Conservation (phyloP, 2,329 filamentous ascomycete species). For the Ophiocordyceps camponoti-saundersi region DNA sequence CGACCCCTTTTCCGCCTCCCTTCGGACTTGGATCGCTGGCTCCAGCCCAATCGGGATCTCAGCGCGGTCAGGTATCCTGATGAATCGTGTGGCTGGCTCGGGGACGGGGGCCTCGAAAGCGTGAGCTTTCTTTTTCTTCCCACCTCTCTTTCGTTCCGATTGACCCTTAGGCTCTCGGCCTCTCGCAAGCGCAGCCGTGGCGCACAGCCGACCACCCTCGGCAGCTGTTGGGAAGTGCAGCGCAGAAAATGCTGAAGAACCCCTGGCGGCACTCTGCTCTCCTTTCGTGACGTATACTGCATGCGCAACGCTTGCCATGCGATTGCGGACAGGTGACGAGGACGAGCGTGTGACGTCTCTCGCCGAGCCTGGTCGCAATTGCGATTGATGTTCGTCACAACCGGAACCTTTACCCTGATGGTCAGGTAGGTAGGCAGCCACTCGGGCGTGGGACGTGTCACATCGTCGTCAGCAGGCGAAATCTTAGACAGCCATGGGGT, state of each 20-base stretch:
- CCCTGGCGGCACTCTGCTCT: not conserved
- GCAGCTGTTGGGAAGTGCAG: not conserved
- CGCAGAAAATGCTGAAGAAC: not conserved
- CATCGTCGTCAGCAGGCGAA: constrained; percentile 1
- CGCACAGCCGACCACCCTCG: not conserved
- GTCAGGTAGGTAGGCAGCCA: not conserved
- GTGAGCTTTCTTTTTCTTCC: not conserved
- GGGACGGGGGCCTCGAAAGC: not conserved
- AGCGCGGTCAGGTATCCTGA: not conserved
- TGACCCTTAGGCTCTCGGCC: not conserved
- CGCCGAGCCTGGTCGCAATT: not conserved
- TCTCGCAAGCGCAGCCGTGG: not conserved
- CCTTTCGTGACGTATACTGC: not conserved
- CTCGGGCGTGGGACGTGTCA: constrained; percentile 1
- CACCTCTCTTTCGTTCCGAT: not conserved
- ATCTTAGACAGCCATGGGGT: constrained; percentile 5
- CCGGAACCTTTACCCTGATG: not conserved
- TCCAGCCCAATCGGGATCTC: not conserved
- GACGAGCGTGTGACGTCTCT: not conserved
- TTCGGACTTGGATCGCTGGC: not conserved
- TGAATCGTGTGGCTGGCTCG: not conserved
- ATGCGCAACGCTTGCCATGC: not conserved
- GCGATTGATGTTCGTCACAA: not conserved
- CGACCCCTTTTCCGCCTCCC: not conserved
- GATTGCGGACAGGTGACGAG: not conserved